Base-by-base conservation (phyloP, 306 rosid genomes). In the Glycyrrhiza uralensis region DNA sequence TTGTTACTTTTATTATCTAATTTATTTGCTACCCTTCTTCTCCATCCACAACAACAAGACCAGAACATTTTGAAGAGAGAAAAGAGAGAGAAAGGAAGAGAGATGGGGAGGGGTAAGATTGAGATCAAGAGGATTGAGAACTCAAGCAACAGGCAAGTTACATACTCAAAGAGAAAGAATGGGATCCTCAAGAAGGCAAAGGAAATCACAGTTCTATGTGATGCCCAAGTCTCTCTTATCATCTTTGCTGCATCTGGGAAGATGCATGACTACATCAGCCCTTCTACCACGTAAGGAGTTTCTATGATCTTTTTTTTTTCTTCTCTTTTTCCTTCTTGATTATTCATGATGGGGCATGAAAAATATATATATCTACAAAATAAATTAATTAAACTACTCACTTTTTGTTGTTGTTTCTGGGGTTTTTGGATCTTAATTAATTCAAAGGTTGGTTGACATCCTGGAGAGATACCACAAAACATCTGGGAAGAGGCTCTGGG, bases 41-140 rank as follows among this genome's bases (percentile, higher is more conserved):
- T 33, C 39, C 39, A 19, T 54, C 33, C 7, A 23, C 18, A 18
- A 54, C 26, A 47, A 7, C 8, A 18, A 47, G 54, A 47, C 4
- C n/a, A n/a, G n/a, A n/a, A n/a, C n/a, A n/a, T n/a, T n/a, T n/a
- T n/a, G n/a, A n/a, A 47, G 52, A 52, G 32, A 45, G 13, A 2
- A 20, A 18, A 7, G 30, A 51, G 9, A 33, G 23, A n/a, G 11
- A 18, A 33, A 1, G 76, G 75, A 17, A 42, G 17, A 42, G 61
- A 22, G 12, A 22, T 92, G 98, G 98, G 98, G 39, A 88, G 98
- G 28, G 96, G 95, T 7, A 92, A 92, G 92, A 88, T 92, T 71
- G 98, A 92, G 87, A 92, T 92, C 26, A 90, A 86, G 86, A 90
- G 95, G 80, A 92, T 90, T 32, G 96, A 92, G 84, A 92, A 90